Percentiles rank a stretch among this genome's conserved stretches.
Conservation (phyloP, 148 eudicot genomes). For the Chenopodium album region DNA sequence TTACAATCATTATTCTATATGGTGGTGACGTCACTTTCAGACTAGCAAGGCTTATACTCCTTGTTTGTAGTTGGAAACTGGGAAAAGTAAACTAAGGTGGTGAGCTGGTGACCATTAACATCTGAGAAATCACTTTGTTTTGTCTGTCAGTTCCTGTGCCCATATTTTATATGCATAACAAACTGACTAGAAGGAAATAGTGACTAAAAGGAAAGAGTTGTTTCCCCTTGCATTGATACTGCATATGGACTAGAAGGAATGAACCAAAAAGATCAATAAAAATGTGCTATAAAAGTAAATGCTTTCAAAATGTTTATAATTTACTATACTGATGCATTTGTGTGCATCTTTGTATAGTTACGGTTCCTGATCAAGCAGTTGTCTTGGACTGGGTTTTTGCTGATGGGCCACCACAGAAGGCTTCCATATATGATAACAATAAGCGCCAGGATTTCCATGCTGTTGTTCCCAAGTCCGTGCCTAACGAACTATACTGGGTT, state of each 20-base stretch:
- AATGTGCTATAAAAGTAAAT: not conserved
- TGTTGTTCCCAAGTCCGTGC: constrained; percentile 58
- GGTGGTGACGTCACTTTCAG: not conserved
- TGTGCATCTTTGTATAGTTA: constrained; percentile 47
- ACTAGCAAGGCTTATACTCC: not conserved
- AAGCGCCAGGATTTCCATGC: constrained; percentile 75
- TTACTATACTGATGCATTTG: constrained; percentile 15
- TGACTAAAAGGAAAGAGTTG: not conserved
- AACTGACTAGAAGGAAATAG: not conserved
- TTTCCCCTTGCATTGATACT: not conserved
- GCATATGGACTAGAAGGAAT: constrained; percentile 5
- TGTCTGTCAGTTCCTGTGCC: not conserved
- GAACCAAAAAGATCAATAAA: not conserved
- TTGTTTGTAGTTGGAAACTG: not conserved
- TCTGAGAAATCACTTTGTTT: not conserved
- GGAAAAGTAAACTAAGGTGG: not conserved
- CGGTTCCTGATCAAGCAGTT: constrained; percentile 72
- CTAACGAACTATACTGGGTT: constrained; percentile 68
- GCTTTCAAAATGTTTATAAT: not conserved
- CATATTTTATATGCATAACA: not conserved
- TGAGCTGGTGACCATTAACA: not conserved
- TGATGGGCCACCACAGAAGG: constrained; percentile 88
- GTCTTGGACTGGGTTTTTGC: constrained; percentile 98
- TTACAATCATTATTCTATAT: not conserved
- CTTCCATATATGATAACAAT: constrained; percentile 81